Evolutionary conservation across 2,329 filamentous ascomycete genomes (phyloP).

Genomic region (Aureobasidium subglaciale): DNA sequence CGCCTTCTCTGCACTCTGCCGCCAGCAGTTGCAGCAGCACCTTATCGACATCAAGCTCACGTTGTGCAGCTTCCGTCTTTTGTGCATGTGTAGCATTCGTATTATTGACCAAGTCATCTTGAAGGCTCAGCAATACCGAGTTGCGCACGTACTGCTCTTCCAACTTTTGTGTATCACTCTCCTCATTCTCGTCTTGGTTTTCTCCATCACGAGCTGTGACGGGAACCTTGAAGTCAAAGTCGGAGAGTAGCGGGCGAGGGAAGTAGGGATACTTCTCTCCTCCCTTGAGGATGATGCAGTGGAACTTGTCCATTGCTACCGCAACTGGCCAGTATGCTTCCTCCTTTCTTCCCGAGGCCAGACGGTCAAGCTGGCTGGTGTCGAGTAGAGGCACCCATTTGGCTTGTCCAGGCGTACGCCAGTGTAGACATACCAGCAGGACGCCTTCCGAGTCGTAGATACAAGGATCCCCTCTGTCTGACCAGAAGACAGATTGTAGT

Average conservation of each 20-base stretch:
- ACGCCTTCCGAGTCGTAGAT: conserved; percentile 93
- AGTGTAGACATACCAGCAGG: conserved; percentile 79
- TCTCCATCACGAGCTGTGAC: conserved; percentile 44
- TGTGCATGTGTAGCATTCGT: conserved; percentile 59
- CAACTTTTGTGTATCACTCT: conserved; percentile 24
- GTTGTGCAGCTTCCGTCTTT: conserved; percentile 57
- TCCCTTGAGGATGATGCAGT: conserved; percentile 98
- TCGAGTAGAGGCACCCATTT: conserved; percentile 90
- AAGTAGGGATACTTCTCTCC: conserved; percentile 90
- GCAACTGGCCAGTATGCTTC: conserved; percentile 95
- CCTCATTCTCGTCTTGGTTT: conserved; percentile 32
- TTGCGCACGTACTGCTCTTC: conserved; percentile 61
- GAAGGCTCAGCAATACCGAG: conserved; percentile 63
- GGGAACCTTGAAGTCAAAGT: conserved; percentile 88
- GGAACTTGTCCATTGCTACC: conserved; percentile 83
- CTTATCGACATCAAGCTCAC: conserved; percentile 85
- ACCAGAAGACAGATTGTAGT: conserved; percentile 83
- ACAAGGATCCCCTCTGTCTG: conserved; percentile 86
- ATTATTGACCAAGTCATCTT: conserved; percentile 65
- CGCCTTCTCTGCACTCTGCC: conserved; percentile 81
- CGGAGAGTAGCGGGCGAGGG: conserved; percentile 78
- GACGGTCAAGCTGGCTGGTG: conserved; percentile 72
- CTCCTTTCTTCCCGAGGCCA: conserved; percentile 75
- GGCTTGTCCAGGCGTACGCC: conserved; percentile 78
- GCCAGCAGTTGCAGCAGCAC: conserved; percentile 81